Evolutionary conservation across 2,329 filamentous ascomycete genomes (phyloP).

Genomic region (Talaromyces islandicus): DNA sequence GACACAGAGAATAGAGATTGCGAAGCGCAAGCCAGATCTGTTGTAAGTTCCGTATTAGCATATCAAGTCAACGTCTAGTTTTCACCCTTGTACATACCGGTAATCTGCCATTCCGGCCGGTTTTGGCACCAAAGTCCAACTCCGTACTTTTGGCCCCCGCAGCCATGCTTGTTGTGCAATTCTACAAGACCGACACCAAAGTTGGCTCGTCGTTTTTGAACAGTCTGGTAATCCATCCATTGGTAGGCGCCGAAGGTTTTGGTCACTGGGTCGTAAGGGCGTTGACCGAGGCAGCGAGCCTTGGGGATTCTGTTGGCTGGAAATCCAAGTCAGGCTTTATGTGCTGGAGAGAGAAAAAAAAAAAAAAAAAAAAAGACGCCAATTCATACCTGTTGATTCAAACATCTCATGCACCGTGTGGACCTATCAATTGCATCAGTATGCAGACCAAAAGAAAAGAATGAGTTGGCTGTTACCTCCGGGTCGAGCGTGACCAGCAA

Average conservation of each 20-base stretch:
- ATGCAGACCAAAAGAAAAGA: not conserved
- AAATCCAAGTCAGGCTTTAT: not conserved
- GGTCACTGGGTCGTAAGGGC: slow-evolving; percentile 69
- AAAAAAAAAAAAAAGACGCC: too few relatives aligned
- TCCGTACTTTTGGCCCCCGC: slow-evolving; percentile 62
- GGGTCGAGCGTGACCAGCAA: slow-evolving; percentile 69
- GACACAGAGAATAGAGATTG: slow-evolving; percentile 87
- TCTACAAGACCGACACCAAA: slow-evolving; percentile 81
- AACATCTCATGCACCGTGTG: slow-evolving; percentile 76
- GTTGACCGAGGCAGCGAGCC: slow-evolving; percentile 69
- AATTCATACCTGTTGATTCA: slow-evolving; percentile 51
- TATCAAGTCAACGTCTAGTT: not conserved
- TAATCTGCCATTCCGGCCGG: slow-evolving; percentile 81
- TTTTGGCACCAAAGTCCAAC: slow-evolving; percentile 85
- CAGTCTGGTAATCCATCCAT: slow-evolving; percentile 77
- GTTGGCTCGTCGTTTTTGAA: slow-evolving; percentile 73
- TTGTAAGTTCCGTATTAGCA: not conserved
- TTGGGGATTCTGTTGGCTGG: slow-evolving; percentile 55
- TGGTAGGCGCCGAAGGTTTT: slow-evolving; percentile 71
- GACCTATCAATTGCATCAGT: slow-evolving; percentile 28
- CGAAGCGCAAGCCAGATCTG: slow-evolving; percentile 79
- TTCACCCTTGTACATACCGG: slow-evolving; percentile 44
- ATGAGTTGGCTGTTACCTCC: slow-evolving; percentile 36
- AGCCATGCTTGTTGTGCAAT: slow-evolving; percentile 66
- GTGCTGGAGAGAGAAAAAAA: not conserved